Evolutionary conservation across 1,284 basidiomycete species (phyloP).

Genomic region (Boletus sp.): DNA sequence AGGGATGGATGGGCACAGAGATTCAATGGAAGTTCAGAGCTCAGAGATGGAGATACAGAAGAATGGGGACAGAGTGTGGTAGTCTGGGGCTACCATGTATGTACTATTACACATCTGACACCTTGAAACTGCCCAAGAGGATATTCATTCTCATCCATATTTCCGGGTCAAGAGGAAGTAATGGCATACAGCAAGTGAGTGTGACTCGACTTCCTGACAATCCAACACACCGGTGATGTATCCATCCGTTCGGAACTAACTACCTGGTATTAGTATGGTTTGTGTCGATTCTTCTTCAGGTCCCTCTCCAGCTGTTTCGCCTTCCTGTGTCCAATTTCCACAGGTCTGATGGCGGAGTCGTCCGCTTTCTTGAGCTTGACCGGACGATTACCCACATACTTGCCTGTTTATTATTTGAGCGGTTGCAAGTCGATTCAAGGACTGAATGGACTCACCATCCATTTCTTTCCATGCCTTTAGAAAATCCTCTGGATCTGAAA

Average conservation of each 20-base stretch:
- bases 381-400: slow-evolving; percentile 96
- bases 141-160: slow-evolving; percentile 16
- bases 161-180: slow-evolving; percentile 5
- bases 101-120: slow-evolving; percentile 10
- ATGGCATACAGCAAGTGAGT: slow-evolving; percentile 24
- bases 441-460: slow-evolving; percentile 71
- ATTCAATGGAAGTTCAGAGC: too few species aligned
- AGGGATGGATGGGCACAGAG: too few species aligned
- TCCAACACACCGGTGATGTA: slow-evolving; percentile 35
- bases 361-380: slow-evolving; percentile 92
- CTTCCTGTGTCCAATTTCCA: slow-evolving; percentile 92
- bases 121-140: slow-evolving; percentile 3
- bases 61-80: too few species aligned
- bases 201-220: slow-evolving; percentile 21
- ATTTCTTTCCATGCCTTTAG: slow-evolving; percentile 99
- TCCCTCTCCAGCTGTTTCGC: slow-evolving; percentile 81
- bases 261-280: slow-evolving; percentile 59
- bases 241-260: slow-evolving; percentile 7
- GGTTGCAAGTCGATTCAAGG: slow-evolving; percentile 8
- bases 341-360: slow-evolving; percentile 80
- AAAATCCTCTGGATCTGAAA: slow-evolving; percentile 99
- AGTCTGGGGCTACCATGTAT: background rate
- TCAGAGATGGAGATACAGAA: too few species aligned
- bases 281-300: slow-evolving; percentile 79
- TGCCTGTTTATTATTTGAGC: slow-evolving; percentile 58